These are phyloP conservation scores for Aspergillus baeticus DNA, from an alignment of 495 filamentous ascomycete genomes.

Conservation along the genomic window DNA sequence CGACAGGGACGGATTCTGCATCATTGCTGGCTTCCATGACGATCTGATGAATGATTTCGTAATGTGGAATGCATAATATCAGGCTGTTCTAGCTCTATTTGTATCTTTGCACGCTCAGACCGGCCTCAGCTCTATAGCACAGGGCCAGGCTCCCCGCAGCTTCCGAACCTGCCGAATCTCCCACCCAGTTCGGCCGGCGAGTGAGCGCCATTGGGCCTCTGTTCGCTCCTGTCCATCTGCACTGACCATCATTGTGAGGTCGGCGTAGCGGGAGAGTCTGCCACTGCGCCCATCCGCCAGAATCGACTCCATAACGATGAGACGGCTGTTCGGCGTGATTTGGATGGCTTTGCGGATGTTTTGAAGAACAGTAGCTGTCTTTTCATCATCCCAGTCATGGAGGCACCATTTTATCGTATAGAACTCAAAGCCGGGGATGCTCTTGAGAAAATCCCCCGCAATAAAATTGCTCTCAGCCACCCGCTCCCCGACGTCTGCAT, in stretches of 20 bases:
- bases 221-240: slow-evolving; percentile 1
- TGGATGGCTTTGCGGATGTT: not conserved
- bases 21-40: no score
- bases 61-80: no score
- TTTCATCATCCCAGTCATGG: slow-evolving; percentile 7
- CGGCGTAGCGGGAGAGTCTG: not conserved
- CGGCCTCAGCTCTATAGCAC: slow-evolving; percentile 1
- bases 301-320: slow-evolving; percentile 3
- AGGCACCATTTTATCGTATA: slow-evolving; percentile 7
- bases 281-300: not conserved
- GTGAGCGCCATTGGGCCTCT: not conserved
- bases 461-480: not conserved
- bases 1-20: no score
- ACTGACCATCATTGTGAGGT: slow-evolving; percentile 2
- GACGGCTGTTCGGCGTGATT: not conserved
- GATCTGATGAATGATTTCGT: no score
- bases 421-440: not conserved
- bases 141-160: not conserved
- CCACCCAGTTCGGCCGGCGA: slow-evolving; percentile 6
- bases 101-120: no score
- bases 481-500: not conserved
- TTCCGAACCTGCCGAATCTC: not conserved
- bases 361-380: not conserved
- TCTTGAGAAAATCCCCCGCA: slow-evolving; percentile 1
- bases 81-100: no score